Conservation (phyloP, 2,329 filamentous ascomycete species). For the Fusarium scirpi region DNA sequence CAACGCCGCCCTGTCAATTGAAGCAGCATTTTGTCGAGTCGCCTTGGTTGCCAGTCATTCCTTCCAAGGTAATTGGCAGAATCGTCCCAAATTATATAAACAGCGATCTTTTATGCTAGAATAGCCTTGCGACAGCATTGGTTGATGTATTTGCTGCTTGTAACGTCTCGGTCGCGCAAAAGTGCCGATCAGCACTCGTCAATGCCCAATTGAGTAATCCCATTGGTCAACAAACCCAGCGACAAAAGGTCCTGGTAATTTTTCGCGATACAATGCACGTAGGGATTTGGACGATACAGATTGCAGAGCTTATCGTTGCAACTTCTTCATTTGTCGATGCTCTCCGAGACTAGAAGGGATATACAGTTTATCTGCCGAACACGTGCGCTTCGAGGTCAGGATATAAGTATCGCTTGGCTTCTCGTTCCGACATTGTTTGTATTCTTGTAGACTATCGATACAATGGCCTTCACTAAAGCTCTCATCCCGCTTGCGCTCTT, state of each 20-base stretch:
- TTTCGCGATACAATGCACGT: slow-evolving; percentile 33
- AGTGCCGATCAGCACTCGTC: slow-evolving; percentile 30
- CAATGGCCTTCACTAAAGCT: slow-evolving; percentile 20
- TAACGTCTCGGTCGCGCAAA: slow-evolving; percentile 16
- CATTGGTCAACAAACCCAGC: slow-evolving; percentile 35
- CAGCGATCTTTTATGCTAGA: background rate
- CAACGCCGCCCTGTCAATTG: background rate
- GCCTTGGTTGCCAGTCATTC: background rate
- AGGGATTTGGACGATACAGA: slow-evolving; percentile 32
- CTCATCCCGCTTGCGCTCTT: slow-evolving; percentile 28
- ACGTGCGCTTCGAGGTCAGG: background rate
- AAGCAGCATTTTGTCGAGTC: background rate
- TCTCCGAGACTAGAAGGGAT: slow-evolving; percentile 2
- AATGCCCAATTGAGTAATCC: background rate
- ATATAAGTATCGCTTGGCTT: slow-evolving; percentile 15
- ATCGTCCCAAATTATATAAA: background rate
- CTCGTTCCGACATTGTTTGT: no score
- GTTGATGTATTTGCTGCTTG: background rate
- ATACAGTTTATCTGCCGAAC: background rate
- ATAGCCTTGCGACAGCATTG: slow-evolving; percentile 1
- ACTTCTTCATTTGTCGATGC: slow-evolving; percentile 35
- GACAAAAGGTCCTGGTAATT: slow-evolving; percentile 37
- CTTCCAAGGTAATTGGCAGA: background rate
- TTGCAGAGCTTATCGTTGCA: slow-evolving; percentile 31
- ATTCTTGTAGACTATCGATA: background rate